phyloP scores from a whole-genome alignment of 1,284 basidiomycete genomes.

The Trichosporon sp. region DNA sequence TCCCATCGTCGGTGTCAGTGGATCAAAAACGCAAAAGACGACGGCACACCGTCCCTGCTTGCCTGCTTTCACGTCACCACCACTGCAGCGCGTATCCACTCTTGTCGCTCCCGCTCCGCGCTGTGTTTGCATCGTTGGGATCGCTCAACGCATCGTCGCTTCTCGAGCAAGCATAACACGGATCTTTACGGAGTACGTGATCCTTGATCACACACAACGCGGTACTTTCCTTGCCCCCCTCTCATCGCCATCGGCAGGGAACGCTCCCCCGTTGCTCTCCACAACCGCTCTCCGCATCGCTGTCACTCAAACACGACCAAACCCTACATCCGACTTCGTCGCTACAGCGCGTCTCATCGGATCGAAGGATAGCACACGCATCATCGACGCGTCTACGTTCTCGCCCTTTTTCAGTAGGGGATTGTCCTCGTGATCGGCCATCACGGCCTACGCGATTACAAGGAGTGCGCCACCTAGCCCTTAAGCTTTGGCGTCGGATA shows the following conservation, averaged over 20 bases:
- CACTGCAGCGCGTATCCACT: background rate
- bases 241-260: background rate
- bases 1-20: background rate
- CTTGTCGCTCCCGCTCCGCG: background rate
- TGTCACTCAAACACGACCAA: background rate
- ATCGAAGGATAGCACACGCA: background rate
- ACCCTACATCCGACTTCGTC: background rate
- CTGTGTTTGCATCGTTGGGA: background rate
- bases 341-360: background rate
- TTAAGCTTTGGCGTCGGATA: background rate
- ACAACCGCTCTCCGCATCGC: too few relatives aligned
- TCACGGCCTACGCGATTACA: background rate
- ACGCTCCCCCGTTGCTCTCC: too few relatives aligned
- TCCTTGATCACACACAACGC: background rate
- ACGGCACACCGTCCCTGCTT: background rate
- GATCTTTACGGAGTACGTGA: background rate
- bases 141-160: background rate
- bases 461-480: background rate
- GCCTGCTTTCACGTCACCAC: background rate
- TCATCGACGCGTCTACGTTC: background rate
- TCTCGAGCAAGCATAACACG: background rate
- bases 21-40: background rate
- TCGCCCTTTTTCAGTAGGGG: background rate
- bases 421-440: background rate
- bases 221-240: too few relatives aligned